A percentile compares a stretch with the other conserved stretches of the same genome.
These are phyloP conservation scores for Trichocladium antarcticum DNA, from an alignment of 495 filamentous ascomycete species.

Conservation along the genomic window DNA sequence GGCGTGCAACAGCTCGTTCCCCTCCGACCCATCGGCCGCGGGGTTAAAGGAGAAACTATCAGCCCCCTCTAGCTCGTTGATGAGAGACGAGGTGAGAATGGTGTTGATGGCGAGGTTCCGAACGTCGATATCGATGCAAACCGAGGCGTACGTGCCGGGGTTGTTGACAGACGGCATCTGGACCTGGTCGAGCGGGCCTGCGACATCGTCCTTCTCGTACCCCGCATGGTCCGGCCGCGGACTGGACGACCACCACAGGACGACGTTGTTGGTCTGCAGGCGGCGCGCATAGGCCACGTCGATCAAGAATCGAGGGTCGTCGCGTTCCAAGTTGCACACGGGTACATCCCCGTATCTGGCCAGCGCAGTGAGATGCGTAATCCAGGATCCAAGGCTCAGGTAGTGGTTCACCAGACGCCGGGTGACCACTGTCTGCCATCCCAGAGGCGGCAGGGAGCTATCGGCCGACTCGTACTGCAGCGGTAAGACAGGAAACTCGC, in stretches of 20 bases:
- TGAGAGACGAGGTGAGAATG: slow-evolving; percentile 89
- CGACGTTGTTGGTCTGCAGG: slow-evolving; percentile 81
- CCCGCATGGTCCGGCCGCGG: slow-evolving; percentile 89
- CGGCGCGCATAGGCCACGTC: slow-evolving; percentile 90
- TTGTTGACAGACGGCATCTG: slow-evolving; percentile 90
- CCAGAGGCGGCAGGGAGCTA: slow-evolving; percentile 76
- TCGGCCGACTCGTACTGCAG: slow-evolving; percentile 74
- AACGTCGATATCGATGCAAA: slow-evolving; percentile 91
- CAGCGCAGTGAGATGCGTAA: slow-evolving; percentile 73
- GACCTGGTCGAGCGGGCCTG: slow-evolving; percentile 74
- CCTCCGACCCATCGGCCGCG: slow-evolving; percentile 50
- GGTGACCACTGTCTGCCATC: slow-evolving; percentile 86
- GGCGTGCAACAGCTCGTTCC: slow-evolving; percentile 59
- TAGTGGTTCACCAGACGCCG: slow-evolving; percentile 81
- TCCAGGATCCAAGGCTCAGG: slow-evolving; percentile 81
- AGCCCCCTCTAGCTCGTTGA: slow-evolving; percentile 89
- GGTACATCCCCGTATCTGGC: slow-evolving; percentile 89
- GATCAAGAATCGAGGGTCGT: slow-evolving; percentile 89
- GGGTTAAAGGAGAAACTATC: slow-evolving; percentile 73
- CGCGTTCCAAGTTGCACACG: slow-evolving; percentile 86
- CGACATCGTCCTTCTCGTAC: slow-evolving; percentile 85
- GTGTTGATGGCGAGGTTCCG: slow-evolving; percentile 96
- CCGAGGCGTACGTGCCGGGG: slow-evolving; percentile 84
- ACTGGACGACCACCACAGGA: slow-evolving; percentile 93
- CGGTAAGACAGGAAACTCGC: slow-evolving; percentile 71